Conservation (phyloP, 2,329 filamentous ascomycete species). For the Fusarium sp. region DNA sequence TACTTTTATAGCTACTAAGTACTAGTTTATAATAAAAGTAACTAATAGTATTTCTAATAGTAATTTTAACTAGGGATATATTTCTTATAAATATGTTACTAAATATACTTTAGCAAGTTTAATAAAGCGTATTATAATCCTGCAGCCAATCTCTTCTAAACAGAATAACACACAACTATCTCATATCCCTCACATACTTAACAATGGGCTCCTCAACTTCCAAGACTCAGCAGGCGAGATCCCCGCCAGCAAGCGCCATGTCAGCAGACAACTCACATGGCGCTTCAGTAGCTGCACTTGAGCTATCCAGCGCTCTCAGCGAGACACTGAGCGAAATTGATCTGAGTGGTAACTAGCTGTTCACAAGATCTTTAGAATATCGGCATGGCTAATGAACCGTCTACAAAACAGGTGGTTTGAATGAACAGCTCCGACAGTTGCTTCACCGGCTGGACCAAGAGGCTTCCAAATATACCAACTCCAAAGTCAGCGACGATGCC, state of each 20-base stretch:
- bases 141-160: not conserved
- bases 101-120: too few species aligned
- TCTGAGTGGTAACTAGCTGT: conserved; percentile 6
- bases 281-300: conserved; percentile 20
- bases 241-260: conserved; percentile 6
- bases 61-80: too few species aligned
- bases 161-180: too few species aligned
- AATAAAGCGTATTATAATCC: not conserved
- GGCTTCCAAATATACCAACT: conserved; percentile 35
- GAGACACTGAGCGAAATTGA: conserved; percentile 22
- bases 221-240: not conserved
- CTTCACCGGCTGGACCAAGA: conserved; percentile 37
- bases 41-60: too few species aligned
- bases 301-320: conserved; percentile 19
- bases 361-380: not conserved
- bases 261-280: conserved; percentile 20
- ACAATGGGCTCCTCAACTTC: conserved; percentile 27
- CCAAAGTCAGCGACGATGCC: conserved; percentile 23
- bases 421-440: conserved; percentile 22
- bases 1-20: too few species aligned
- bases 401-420: conserved; percentile 13
- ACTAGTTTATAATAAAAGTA: too few species aligned
- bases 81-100: too few species aligned
- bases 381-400: not conserved
- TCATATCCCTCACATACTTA: not conserved